Evolutionary conservation across 1,139 yeast genomes (phyloP).

Genomic region (Groenewaldozyma auringiensis): DNA sequence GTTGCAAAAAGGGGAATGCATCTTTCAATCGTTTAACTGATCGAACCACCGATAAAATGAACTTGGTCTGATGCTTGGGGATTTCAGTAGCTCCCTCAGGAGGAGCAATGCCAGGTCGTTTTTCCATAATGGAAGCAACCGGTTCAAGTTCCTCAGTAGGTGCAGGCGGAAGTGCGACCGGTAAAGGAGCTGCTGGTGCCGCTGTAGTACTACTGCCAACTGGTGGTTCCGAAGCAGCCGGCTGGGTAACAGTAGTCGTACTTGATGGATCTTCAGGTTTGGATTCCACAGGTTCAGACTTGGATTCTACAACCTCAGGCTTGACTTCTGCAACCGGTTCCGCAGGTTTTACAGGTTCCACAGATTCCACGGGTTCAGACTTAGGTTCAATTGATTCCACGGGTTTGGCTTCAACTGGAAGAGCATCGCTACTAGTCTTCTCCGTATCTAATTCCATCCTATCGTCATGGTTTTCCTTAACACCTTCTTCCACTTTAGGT

Average conservation of each 20-base stretch:
- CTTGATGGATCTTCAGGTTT: too few species aligned
- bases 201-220: neutral
- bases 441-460: conserved; percentile 4
- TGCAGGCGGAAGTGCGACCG: conserved; percentile 1
- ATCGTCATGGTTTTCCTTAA: conserved; percentile 2
- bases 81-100: conserved; percentile 37
- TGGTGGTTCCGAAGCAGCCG: neutral
- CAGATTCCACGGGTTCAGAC: too few species aligned
- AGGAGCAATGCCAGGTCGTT: conserved; percentile 17
- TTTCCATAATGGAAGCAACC: conserved; percentile 10
- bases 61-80: conserved; percentile 78
- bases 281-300: too few species aligned
- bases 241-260: neutral
- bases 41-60: conserved; percentile 37
- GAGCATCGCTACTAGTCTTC: neutral
- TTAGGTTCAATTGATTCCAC: too few species aligned
- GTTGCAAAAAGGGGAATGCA: conserved; percentile 80
- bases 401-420: too few species aligned
- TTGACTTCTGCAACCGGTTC: conserved; percentile 6
- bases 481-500: conserved; percentile 8
- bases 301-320: conserved; percentile 8
- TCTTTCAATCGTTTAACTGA: conserved; percentile 88
- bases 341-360: too few species aligned
- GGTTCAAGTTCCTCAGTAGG: neutral
- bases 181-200: conserved; percentile 5